Evolutionary conservation across 768 basidiomycete species (phyloP).

Genomic region (Boletus edulis): DNA sequence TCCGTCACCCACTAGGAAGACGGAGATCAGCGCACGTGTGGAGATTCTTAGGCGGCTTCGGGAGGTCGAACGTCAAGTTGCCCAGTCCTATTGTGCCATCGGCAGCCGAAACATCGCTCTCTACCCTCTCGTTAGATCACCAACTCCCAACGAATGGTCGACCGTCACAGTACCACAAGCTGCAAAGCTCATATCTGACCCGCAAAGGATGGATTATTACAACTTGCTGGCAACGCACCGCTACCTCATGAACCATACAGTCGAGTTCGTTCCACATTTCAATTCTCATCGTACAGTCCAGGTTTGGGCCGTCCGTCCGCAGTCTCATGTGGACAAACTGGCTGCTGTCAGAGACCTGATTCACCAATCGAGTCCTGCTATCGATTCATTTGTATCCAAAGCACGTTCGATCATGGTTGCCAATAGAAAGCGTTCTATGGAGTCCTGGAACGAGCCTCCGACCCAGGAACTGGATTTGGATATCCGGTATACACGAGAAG

Average conservation of each 20-base stretch:
- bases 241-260: conserved; percentile 53
- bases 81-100: conserved; percentile 39
- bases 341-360: conserved; percentile 48
- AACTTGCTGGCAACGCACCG: conserved; percentile 57
- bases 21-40: conserved; percentile 58
- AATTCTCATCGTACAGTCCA: conserved; percentile 46
- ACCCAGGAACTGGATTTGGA: conserved; percentile 26
- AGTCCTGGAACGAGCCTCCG: conserved; percentile 32
- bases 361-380: conserved; percentile 34
- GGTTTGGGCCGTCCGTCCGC: conserved; percentile 63
- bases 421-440: conserved; percentile 28
- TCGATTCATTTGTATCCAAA: conserved; percentile 52
- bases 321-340: conserved; percentile 51
- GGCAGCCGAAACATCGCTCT: conserved; percentile 25
- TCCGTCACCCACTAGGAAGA: conserved; percentile 25
- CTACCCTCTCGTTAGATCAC: conserved; percentile 46
- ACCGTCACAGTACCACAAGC: conserved; percentile 54
- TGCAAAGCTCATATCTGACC: conserved; percentile 40
- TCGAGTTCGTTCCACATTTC: conserved; percentile 51
- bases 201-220: conserved; percentile 27
- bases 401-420: conserved; percentile 41
- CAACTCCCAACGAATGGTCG: conserved; percentile 51
- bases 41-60: conserved; percentile 61
- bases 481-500: conserved; percentile 47
- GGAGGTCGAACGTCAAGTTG: conserved; percentile 46